phyloP scores from a whole-genome alignment of 176 grass and related monocot species.

The Typha latifolia region DNA sequence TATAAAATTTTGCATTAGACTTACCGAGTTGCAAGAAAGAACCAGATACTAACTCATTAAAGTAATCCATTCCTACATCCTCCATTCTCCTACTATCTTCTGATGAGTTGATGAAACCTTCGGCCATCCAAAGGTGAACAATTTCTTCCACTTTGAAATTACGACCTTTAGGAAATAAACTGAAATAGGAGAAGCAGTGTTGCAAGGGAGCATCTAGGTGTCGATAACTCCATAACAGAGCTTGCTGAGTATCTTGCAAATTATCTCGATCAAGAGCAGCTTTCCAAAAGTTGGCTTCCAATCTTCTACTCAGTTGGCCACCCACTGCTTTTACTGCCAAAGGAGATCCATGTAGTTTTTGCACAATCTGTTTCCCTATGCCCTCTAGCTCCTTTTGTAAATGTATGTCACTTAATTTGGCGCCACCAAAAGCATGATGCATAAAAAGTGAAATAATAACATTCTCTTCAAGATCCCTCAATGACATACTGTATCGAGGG shows the following conservation, averaged over 20 bases:
- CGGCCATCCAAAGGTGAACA: slow-evolving; percentile 19
- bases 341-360: slow-evolving; percentile 20
- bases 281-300: slow-evolving; percentile 14
- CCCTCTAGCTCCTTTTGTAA: background rate
- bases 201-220: slow-evolving; percentile 10
- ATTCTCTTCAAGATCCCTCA: slow-evolving; percentile 8
- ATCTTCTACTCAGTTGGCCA: slow-evolving; percentile 1
- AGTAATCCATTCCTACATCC: slow-evolving; percentile 18
- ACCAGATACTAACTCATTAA: slow-evolving; percentile 20
- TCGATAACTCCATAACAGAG: slow-evolving; percentile 24
- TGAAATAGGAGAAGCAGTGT: slow-evolving; percentile 19
- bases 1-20: background rate
- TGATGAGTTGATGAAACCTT: slow-evolving; percentile 15
- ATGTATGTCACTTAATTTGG: background rate
- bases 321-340: slow-evolving; percentile 29
- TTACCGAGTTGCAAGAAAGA: slow-evolving; percentile 19
- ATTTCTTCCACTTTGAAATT: slow-evolving; percentile 8
- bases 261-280: slow-evolving; percentile 15
- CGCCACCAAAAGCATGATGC: slow-evolving; percentile 24
- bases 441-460: slow-evolving; percentile 17
- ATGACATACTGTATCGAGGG: background rate
- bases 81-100: slow-evolving; percentile 10
- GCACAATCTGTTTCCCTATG: slow-evolving; percentile 13
- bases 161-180: slow-evolving; percentile 23
- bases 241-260: slow-evolving; percentile 11